Percentiles rank a stretch among this genome's conserved stretches.
Conservation (phyloP, 176 grass and related monocot genomes). For the maize (Zea mays) region DNA sequence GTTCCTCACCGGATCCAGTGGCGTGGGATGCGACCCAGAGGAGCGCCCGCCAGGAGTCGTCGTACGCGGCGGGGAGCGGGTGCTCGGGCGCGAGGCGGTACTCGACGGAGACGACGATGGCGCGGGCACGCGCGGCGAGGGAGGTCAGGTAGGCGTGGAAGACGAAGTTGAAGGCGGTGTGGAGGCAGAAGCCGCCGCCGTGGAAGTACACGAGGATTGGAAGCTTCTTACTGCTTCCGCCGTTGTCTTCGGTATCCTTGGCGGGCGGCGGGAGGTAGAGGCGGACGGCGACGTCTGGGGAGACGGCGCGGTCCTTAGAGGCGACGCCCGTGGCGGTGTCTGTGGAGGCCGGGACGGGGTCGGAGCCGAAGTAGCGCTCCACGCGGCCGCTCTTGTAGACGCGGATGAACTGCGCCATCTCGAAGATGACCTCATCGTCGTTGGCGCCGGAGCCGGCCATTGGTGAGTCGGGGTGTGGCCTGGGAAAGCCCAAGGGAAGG, state of each 20-base stretch:
- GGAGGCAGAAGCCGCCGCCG: conserved; percentile 42
- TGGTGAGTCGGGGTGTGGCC: neutral
- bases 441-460: conserved; percentile 40
- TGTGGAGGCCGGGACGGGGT: conserved; percentile 43
- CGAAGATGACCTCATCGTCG: conserved; percentile 50
- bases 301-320: conserved; percentile 50
- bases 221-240: conserved; percentile 12
- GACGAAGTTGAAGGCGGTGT: conserved; percentile 49
- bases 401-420: conserved; percentile 48
- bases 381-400: conserved; percentile 59
- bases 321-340: conserved; percentile 44
- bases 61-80: conserved; percentile 62
- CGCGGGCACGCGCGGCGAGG: conserved; percentile 37
- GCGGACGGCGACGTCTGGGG: conserved; percentile 41
- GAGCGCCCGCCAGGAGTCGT: conserved; percentile 43
- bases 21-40: conserved; percentile 54
- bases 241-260: neutral
- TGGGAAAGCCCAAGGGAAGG: neutral
- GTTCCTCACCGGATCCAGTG: conserved; percentile 32
- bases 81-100: conserved; percentile 82
- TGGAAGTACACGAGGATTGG: conserved; percentile 61
- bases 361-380: conserved; percentile 51
- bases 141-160: conserved; percentile 54
- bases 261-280: conserved; percentile 55
- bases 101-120: conserved; percentile 57